Percentiles rank a stretch among this genome's conserved stretches.
These are phyloP conservation scores for Globisporangium recalcitrans DNA, from an alignment of 352 stramenopile genomes.

Conservation along the genomic window DNA sequence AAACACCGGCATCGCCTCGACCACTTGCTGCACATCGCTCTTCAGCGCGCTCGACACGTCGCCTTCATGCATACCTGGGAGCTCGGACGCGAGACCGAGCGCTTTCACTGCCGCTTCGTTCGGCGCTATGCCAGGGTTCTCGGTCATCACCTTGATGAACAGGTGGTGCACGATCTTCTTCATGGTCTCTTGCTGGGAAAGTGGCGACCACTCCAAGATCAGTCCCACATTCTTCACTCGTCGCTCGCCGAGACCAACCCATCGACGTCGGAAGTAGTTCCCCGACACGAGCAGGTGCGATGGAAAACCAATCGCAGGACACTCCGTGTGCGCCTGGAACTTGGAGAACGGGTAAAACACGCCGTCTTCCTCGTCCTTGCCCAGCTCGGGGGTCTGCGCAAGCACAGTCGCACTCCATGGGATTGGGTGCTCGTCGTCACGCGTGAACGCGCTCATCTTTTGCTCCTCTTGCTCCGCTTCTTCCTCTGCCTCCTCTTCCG, in stretches of 20 bases:
- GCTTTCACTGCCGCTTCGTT: conserved; percentile 75
- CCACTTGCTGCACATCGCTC: conserved; percentile 30
- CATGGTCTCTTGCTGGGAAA: conserved; percentile 69
- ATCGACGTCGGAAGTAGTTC: conserved; percentile 86
- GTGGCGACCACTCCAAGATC: conserved; percentile 84
- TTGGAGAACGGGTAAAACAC: conserved; percentile 76
- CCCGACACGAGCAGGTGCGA: conserved; percentile 66
- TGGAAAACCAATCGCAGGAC: conserved; percentile 70
- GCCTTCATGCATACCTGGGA: conserved; percentile 18
- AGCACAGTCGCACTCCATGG: conserved; percentile 66
- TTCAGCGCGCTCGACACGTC: conserved; percentile 31
- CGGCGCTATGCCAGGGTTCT: conserved; percentile 31
- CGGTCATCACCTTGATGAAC: conserved; percentile 48
- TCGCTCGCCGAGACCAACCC: conserved; percentile 83
- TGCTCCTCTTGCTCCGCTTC: conserved; percentile 89
- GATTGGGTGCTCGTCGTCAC: conserved; percentile 85
- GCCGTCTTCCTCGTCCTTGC: conserved; percentile 36
- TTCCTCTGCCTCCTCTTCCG: conserved; percentile 85
- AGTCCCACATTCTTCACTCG: conserved; percentile 87
- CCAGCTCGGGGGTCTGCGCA: conserved; percentile 9
- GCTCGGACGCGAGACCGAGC: conserved; percentile 21
- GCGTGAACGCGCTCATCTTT: conserved; percentile 89
- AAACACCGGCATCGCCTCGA: conserved; percentile 59
- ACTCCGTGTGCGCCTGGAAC: conserved; percentile 75
- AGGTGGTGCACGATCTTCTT: conserved; percentile 57